A percentile compares a stretch with the other conserved stretches of the same genome.
Evolutionary conservation across 2,329 filamentous ascomycete genomes (phyloP).

Genomic region (Achaetomium macrosporum): DNA sequence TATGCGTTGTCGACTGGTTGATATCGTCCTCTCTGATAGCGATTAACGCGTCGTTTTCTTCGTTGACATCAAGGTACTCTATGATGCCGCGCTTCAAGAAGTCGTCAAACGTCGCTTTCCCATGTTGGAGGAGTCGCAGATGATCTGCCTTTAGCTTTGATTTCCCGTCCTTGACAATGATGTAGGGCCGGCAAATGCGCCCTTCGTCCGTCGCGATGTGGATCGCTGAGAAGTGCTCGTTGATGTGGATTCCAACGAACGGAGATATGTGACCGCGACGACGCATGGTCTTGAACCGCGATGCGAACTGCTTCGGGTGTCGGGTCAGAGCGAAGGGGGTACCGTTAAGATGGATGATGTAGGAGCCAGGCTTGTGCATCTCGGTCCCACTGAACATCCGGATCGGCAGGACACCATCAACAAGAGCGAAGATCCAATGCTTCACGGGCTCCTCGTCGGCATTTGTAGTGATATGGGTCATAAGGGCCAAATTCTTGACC

Average conservation of each 20-base stretch:
- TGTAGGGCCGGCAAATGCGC: conserved; percentile 89
- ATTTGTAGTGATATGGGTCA: conserved; percentile 98
- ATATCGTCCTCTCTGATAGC: conserved; percentile 85
- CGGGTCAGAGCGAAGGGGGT: conserved; percentile 85
- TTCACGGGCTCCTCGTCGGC: conserved; percentile 88
- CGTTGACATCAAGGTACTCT: conserved; percentile 96
- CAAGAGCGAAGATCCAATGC: conserved; percentile 78
- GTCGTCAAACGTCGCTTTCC: conserved; percentile 86
- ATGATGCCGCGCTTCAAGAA: conserved; percentile 85
- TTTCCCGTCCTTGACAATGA: conserved; percentile 84
- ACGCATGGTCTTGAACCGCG: conserved; percentile 77
- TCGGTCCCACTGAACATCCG: conserved; percentile 69
- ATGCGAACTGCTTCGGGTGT: conserved; percentile 79
- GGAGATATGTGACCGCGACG: conserved; percentile 89
- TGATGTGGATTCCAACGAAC: conserved; percentile 95
- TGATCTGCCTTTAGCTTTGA: conserved; percentile 75
- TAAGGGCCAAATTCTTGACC: conserved; percentile 94
- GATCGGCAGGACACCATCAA: conserved; percentile 74
- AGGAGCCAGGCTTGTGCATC: conserved; percentile 76
- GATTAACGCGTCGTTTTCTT: conserved; percentile 94
- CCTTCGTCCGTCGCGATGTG: conserved; percentile 97
- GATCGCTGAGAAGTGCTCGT: conserved; percentile 83
- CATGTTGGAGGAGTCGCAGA: conserved; percentile 73
- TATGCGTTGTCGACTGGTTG: conserved; percentile 76
- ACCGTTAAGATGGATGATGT: conserved; percentile 91